A percentile compares a stretch with the other conserved stretches of the same genome.
Conservation (phyloP, 495 filamentous ascomycete species). For the Jackrogersella minutella region DNA sequence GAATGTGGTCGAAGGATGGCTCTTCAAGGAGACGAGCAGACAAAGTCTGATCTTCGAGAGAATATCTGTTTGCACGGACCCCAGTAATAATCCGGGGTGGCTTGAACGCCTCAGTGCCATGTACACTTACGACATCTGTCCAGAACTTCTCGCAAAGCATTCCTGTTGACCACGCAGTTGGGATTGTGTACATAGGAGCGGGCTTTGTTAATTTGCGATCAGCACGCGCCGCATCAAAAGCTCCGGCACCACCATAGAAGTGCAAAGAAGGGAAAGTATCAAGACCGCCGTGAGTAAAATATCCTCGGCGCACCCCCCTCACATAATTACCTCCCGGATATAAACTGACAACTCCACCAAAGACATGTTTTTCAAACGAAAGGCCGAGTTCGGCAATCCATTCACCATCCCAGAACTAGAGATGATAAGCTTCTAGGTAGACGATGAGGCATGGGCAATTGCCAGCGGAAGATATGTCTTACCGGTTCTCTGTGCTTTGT, state of each 20-base stretch:
- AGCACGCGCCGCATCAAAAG: too few species aligned
- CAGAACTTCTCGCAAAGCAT: conserved; percentile 15
- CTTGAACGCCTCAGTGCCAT: neutral
- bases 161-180: neutral
- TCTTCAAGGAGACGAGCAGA: neutral
- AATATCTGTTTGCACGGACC: neutral
- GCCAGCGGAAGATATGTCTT: neutral
- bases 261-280: neutral
- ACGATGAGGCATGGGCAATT: too few species aligned
- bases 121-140: neutral
- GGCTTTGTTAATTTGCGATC: too few species aligned
- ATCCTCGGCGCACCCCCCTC: too few species aligned
- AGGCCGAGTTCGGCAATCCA: conserved; percentile 7
- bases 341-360: neutral
- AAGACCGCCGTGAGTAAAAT: too few species aligned
- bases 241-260: too few species aligned
- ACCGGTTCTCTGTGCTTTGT: neutral
- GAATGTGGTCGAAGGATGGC: neutral
- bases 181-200: neutral
- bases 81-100: neutral
- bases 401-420: conserved; percentile 5
- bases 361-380: neutral
- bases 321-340: neutral
- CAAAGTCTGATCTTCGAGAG: neutral
- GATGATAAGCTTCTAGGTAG: neutral